Percentiles rank a stretch among this genome's conserved stretches.
phyloP scores from a whole-genome alignment of 2,329 filamentous ascomycete species.

The Pleoardoris graminearum region DNA sequence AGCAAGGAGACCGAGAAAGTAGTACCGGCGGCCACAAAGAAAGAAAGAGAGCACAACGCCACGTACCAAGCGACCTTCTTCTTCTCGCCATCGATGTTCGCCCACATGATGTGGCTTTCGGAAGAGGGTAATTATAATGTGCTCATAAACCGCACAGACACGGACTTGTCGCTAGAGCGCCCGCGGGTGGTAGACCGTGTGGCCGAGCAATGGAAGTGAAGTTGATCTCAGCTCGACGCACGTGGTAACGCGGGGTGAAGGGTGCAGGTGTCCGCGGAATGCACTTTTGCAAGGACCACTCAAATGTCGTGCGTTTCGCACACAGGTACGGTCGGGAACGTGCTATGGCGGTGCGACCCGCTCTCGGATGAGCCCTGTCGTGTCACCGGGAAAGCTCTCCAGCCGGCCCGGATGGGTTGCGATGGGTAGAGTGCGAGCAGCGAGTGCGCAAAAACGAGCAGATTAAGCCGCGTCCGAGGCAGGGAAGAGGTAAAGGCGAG shows the following conservation, averaged over 20 bases:
- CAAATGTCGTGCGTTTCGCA: conserved; percentile 3
- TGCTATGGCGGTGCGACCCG: conserved; percentile 6
- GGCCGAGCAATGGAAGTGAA: not conserved
- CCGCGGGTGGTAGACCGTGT: not conserved
- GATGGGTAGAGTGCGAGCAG: not conserved
- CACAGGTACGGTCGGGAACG: not conserved
- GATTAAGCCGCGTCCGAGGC: conserved; percentile 19
- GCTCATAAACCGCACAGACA: conserved; percentile 30
- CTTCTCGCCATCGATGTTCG: conserved; percentile 66
- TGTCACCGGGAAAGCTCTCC: conserved; percentile 6
- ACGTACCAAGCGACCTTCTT: conserved; percentile 77
- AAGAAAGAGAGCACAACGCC: conserved; percentile 12
- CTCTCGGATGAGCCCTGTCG: not conserved
- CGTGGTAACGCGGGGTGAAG: conserved; percentile 31
- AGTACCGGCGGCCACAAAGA: not conserved
- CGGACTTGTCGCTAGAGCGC: conserved; percentile 12
- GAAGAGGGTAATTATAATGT: conserved; percentile 29
- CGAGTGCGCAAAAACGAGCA: conserved; percentile 28
- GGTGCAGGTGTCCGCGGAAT: not conserved
- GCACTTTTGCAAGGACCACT: conserved; percentile 1
- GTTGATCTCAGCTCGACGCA: conserved; percentile 19
- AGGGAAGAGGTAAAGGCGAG: conserved; percentile 10
- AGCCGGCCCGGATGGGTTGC: conserved; percentile 3
- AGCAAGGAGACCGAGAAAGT: not conserved
- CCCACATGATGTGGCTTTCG: conserved; percentile 57